Evolutionary conservation across 2,329 filamentous ascomycete genomes (phyloP).

Genomic region (Ciborinia camelliae): DNA sequence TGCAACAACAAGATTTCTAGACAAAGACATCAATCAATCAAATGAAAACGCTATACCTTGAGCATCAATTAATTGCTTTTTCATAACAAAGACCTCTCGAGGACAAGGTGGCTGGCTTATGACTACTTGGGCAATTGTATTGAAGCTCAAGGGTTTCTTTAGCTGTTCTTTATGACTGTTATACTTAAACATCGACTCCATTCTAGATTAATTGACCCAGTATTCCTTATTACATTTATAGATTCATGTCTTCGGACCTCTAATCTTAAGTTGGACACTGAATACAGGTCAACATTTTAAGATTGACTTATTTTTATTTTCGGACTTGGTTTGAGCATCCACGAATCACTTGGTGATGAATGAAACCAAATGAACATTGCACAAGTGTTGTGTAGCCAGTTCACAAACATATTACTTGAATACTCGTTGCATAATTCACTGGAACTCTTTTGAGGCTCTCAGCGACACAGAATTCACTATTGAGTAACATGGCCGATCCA

Average conservation of each 20-base stretch:
- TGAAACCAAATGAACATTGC: not conserved
- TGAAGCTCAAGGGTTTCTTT: not conserved
- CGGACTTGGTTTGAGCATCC: too few relatives aligned
- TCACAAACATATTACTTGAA: not conserved
- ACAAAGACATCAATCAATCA: not conserved
- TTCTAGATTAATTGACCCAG: not conserved
- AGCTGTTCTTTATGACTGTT: not conserved
- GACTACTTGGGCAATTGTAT: not conserved
- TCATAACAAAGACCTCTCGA: not conserved
- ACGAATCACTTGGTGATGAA: not conserved
- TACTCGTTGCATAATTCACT: not conserved
- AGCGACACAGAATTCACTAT: not conserved
- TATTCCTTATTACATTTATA: not conserved
- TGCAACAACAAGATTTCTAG: not conserved
- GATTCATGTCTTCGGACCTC: too few relatives aligned
- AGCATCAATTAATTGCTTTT: constrained; percentile 4
- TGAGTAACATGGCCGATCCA: not conserved
- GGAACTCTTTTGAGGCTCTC: not conserved
- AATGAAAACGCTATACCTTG: constrained; percentile 3
- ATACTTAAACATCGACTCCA: not conserved
- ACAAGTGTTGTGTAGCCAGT: not conserved
- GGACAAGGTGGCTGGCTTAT: not conserved
- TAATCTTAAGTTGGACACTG: not conserved
- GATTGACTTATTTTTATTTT: not conserved
- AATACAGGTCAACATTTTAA: not conserved